Evolutionary conservation across 2,329 filamentous ascomycete genomes (phyloP), one percentile per base, ranked within the genome.

Genomic region (Colletotrichum neosansevieriae): DNA sequence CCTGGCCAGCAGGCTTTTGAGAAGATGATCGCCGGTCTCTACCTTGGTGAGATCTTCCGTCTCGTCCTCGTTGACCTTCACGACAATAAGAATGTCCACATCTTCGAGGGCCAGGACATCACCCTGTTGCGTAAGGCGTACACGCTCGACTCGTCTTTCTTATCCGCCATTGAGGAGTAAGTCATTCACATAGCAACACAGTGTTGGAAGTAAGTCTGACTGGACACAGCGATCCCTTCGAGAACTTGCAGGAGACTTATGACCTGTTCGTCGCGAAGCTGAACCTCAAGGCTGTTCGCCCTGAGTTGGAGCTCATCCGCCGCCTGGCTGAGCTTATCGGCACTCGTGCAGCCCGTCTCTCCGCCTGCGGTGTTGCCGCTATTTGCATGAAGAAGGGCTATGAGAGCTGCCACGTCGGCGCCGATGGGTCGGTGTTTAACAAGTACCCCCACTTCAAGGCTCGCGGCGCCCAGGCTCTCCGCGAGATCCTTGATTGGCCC

Each of bases 391-490:
- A 98, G 90, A 98, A 98, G 88, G 88, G 89, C 73, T 95, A 94
- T 80, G 83, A 92, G 76, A 87, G 88, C 42, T 97, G 93, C 84
- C 96, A 98, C 80, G 96, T 99, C 47, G 96, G 96, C 75, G 96
- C 96, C 58, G 96, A 99, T 77, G 96, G 96, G 42, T 97, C 93
- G 17, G 95, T 99, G 62, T 99, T 99, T 85, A 98, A 97, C 87
- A 98, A 98, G 80, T 99, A 99, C 83, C 96, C 96, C 12, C 92
- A 97, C 82, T 99, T 99, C 88, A 98, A 98, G 86, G 89, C 90
- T 66, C 92, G 96, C 62, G 94, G 95, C 63, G 95, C 96, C 13
- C 86, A 91, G 79, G 96, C 96, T 32, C 88, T 99, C 60, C 90
- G 93, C 63, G 96, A 99, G 85, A 98, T 99, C 72, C 89, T 99